Conservation (phyloP, 805 yeast genomes). For the Metschnikowia amazonensis region DNA sequence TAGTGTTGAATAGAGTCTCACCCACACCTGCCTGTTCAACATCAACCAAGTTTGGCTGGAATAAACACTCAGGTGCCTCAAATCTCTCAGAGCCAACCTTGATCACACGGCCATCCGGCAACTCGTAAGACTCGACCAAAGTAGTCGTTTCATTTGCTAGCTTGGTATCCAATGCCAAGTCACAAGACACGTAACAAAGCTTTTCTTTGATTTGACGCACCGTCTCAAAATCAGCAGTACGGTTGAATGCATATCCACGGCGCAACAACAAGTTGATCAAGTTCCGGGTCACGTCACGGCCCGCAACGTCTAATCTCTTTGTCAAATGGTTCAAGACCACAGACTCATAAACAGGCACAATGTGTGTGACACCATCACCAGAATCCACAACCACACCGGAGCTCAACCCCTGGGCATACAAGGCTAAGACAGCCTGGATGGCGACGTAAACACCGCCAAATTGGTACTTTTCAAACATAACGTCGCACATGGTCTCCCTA, state of each 20-base stretch:
- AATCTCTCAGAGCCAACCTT: constrained; percentile 94
- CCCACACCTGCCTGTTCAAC: constrained; percentile 97
- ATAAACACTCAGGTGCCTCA: constrained; percentile 94
- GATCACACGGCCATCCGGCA: constrained; percentile 95
- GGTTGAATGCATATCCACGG: constrained; percentile 95
- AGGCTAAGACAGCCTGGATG: constrained; percentile 95
- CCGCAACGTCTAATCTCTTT: constrained; percentile 91
- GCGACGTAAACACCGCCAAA: constrained; percentile 95
- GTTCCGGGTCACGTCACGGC: constrained; percentile 97
- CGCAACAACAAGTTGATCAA: constrained; percentile 85
- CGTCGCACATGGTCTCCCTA: constrained; percentile 86
- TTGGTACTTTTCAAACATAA: constrained; percentile 86
- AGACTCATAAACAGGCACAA: constrained; percentile 96
- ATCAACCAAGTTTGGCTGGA: constrained; percentile 93
- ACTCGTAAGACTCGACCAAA: constrained; percentile 82
- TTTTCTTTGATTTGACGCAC: constrained; percentile 97
- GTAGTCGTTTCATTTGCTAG: constrained; percentile 94
- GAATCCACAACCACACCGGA: constrained; percentile 98
- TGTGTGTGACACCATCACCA: constrained; percentile 98
- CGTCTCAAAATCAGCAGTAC: constrained; percentile 98
- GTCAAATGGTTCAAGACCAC: constrained; percentile 95
- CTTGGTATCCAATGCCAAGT: constrained; percentile 82
- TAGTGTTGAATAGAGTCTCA: constrained; percentile 84
- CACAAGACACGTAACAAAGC: constrained; percentile 91
- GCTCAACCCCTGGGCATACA: constrained; percentile 94